Base-by-base conservation (phyloP, 805 yeast genomes). In the Hanseniaspora singularis region DNA sequence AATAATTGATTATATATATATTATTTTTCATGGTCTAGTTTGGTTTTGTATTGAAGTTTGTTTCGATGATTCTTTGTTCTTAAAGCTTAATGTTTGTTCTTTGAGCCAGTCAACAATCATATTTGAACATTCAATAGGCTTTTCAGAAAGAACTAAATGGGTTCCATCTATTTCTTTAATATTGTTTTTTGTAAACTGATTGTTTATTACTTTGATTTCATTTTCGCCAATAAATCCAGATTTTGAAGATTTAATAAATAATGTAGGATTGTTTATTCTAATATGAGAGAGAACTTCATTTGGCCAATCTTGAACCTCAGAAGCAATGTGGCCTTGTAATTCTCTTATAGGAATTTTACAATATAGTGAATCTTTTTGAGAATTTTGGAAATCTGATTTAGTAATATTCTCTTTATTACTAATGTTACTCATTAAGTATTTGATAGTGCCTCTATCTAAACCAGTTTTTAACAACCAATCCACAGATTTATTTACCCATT, bases 191-290 rank as follows among this genome's bases (percentile, higher is more conserved):
- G 63, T 63, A 45, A 61, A 65, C 4, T 42, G 27, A 51, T 46
- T 16, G 51, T 44, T 4, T 61, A 49, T 22, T 49, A 26, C 27
- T 32, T 36, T 14, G 50, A 51, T 31, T 59, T 61, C 39, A 38
- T 64, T 51, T 3, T 61, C 61, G 14, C 54, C 56, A 14, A 76
- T 65, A 48, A 74, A 70, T 0, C 58, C 55, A 1, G 77, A 71
- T 14, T 62, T 49, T 15, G 56, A 48, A 3, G 72, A 79, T 47
- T 66, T 65, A 55, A 75, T 58, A 40, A 75, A 68, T 34, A 71
- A 51, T 2, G 68, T 65, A 1, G 70, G 68, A 24, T 59, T 60
- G 11, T 38, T 16, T 4, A 26, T 12, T 38, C 49, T 47, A 5
- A 61, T 61, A 58, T 62, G 58, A 2, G 37, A 45, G 40, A 54